Percentiles rank a stretch among this genome's conserved stretches.
Evolutionary conservation across 2,329 filamentous ascomycete species (phyloP).

Genomic region (Aspergillus sojae): DNA sequence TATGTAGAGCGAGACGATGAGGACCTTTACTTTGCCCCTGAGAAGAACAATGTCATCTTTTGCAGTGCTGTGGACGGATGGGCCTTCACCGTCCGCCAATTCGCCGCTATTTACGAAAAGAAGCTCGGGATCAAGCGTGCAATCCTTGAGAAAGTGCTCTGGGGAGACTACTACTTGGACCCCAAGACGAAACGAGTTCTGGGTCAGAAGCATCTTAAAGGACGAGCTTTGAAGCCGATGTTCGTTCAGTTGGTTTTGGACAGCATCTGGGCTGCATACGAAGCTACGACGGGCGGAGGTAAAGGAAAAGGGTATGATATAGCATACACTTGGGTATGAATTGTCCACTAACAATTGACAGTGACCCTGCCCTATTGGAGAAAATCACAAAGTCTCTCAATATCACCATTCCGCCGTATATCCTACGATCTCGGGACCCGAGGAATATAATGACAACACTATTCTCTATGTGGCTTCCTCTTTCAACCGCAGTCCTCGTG

Average conservation of each 20-base stretch:
- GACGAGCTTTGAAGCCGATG: conserved; percentile 88
- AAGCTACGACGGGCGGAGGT: conserved; percentile 81
- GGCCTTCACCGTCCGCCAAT: conserved; percentile 96
- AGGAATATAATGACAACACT: conserved; percentile 81
- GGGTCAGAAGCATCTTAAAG: conserved; percentile 88
- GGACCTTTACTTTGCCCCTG: conserved; percentile 95
- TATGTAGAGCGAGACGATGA: conserved; percentile 95
- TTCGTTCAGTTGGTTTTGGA: conserved; percentile 97
- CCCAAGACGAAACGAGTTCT: conserved; percentile 95
- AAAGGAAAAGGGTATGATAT: conserved; percentile 74
- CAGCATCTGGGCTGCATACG: conserved; percentile 93
- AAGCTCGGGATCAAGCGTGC: conserved; percentile 93
- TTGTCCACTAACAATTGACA: conserved; percentile 44
- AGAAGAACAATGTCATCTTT: conserved; percentile 99
- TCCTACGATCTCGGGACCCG: conserved; percentile 81
- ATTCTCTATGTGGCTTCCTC: conserved; percentile 85
- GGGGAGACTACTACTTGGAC: conserved; percentile 96
- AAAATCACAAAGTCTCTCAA: conserved; percentile 93
- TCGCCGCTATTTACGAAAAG: conserved; percentile 90
- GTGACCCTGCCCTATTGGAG: conserved; percentile 77
- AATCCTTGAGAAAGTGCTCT: conserved; percentile 87
- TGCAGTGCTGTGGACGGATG: conserved; percentile 98
- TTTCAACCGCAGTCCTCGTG: conserved; percentile 89
- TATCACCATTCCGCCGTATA: conserved; percentile 80
- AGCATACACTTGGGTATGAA: conserved; percentile 6